A percentile compares a stretch with the other conserved stretches of the same genome.
Evolutionary conservation across 73 alveolate genomes (phyloP).

Genomic region (Paramecium pentaurelia): DNA sequence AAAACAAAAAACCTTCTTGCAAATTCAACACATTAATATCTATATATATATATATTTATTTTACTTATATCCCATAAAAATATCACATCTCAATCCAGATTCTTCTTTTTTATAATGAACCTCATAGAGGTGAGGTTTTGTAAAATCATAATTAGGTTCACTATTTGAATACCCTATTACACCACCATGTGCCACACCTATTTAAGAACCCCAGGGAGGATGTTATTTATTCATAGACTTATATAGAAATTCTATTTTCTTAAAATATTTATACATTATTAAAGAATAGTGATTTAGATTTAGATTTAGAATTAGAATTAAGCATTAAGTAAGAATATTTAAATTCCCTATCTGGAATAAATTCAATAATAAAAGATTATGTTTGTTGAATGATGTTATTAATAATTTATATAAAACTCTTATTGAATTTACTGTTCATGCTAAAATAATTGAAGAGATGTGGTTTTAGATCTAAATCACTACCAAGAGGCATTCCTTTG

Average conservation of each 20-base stretch:
- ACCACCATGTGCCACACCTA: slow-evolving; percentile 1
- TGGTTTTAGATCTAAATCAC: not conserved
- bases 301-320: too few relatives aligned
- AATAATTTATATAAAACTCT: not conserved
- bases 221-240: not conserved
- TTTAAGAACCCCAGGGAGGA: not conserved
- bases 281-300: too few relatives aligned
- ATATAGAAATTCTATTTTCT: not conserved
- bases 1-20: not conserved
- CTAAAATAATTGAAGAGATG: not conserved
- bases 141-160: not conserved
- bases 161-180: not conserved
- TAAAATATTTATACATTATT: not conserved
- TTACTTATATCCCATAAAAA: not conserved
- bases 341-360: too few relatives aligned
- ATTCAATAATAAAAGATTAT: not conserved
- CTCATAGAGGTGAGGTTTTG: not conserved
- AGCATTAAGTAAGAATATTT: not conserved
- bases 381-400: not conserved
- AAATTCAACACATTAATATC: not conserved
- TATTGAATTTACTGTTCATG: not conserved
- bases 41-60: not conserved
- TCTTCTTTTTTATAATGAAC: not conserved
- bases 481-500: not conserved
- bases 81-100: not conserved